A percentile compares a stretch with the other conserved stretches of the same genome.
phyloP scores from a whole-genome alignment of 805 yeast species.

The Candida golubevii region DNA sequence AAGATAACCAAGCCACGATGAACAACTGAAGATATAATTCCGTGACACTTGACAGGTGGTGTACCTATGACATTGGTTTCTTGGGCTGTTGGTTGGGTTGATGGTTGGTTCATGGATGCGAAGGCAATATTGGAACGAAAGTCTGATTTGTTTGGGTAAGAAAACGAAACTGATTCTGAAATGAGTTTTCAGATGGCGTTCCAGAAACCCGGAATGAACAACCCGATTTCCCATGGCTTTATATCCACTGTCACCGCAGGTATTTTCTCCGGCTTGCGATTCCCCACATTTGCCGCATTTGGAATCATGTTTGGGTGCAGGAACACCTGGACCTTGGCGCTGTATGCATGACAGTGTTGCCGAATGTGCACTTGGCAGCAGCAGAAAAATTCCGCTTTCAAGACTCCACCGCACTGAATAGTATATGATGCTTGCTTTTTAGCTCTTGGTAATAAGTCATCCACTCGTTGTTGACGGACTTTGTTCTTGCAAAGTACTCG shows the following conservation, averaged over 20 bases:
- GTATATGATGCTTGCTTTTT: constrained; percentile 16
- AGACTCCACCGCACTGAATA: constrained; percentile 10
- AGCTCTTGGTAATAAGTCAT: constrained; percentile 14
- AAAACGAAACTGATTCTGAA: no score
- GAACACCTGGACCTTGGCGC: background rate
- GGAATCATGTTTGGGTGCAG: constrained; percentile 3
- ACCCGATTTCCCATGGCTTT: no score
- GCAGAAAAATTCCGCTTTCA: background rate
- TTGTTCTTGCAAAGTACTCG: constrained; percentile 5
- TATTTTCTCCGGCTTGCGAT: background rate
- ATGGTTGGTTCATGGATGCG: no score
- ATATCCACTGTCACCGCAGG: no score
- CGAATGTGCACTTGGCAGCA: background rate
- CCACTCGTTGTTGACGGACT: constrained; percentile 15
- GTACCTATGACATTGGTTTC: no score
- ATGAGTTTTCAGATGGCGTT: no score
- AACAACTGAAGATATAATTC: background rate
- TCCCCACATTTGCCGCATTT: constrained; percentile 1
- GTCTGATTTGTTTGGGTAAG: no score
- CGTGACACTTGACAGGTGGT: background rate
- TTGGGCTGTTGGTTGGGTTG: no score
- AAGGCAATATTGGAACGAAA: no score
- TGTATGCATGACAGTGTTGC: constrained; percentile 1
- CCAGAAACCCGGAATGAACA: no score
- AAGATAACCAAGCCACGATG: background rate